Evolutionary conservation across 2,329 filamentous ascomycete genomes (phyloP).

Genomic region (Cadophora malorum): DNA sequence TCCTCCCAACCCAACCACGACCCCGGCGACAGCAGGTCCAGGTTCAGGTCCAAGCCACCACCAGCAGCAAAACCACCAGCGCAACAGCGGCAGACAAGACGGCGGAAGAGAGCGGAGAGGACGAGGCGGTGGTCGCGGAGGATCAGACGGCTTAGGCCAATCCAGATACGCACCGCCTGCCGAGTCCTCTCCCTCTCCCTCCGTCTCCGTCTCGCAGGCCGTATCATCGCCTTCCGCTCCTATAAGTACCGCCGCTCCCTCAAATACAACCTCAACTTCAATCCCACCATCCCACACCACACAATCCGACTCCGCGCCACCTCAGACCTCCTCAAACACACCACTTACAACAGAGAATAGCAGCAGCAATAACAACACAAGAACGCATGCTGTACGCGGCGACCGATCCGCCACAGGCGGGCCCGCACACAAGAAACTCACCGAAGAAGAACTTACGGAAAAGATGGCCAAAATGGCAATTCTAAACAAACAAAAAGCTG

Average conservation of each 20-base stretch:
- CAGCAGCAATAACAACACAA: constrained; percentile 25
- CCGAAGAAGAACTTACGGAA: constrained; percentile 66
- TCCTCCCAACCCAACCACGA: background rate
- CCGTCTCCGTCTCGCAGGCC: constrained; percentile 11
- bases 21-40: background rate
- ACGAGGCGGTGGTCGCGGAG: constrained; percentile 31
- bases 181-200: constrained; percentile 20
- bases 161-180: constrained; percentile 37
- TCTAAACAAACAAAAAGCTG: constrained; percentile 64
- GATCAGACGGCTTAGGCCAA: constrained; percentile 32
- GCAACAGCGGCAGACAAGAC: constrained; percentile 26
- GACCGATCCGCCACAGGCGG: constrained; percentile 61
- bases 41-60: constrained; percentile 13
- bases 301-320: constrained; percentile 7
- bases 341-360: constrained; percentile 25
- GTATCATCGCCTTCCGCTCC: constrained; percentile 13
- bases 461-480: constrained; percentile 67
- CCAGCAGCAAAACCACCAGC: constrained; percentile 24
- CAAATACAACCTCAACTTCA: constrained; percentile 8
- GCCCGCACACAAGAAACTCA: constrained; percentile 63
- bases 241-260: constrained; percentile 1
- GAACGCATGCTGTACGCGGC: constrained; percentile 55
- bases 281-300: background rate
- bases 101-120: constrained; percentile 28
- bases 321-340: constrained; percentile 13